Evolutionary conservation across 2,329 filamentous ascomycete genomes (phyloP).

Genomic region (Fusarium vanettenii): DNA sequence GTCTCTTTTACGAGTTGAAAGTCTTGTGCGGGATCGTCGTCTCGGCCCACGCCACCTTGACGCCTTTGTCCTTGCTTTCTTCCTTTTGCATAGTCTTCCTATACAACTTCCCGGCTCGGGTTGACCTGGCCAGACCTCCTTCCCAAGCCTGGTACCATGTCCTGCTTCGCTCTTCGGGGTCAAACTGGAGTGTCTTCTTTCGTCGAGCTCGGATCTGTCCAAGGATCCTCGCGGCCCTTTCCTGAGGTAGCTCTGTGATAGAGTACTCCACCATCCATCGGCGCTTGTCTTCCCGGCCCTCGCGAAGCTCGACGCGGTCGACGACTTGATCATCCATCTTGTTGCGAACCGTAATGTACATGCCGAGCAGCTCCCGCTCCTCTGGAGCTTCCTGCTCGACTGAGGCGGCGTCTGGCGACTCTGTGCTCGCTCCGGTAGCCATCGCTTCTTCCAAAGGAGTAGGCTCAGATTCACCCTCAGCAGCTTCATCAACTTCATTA

Average conservation of each 20-base stretch:
- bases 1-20: not conserved
- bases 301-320: slow-evolving; percentile 61
- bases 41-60: slow-evolving; percentile 61
- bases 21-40: slow-evolving; percentile 23
- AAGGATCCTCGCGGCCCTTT: slow-evolving; percentile 65
- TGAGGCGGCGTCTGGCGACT: not conserved
- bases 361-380: slow-evolving; percentile 59
- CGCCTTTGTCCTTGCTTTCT: slow-evolving; percentile 58
- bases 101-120: slow-evolving; percentile 67
- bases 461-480: not conserved
- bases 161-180: slow-evolving; percentile 54
- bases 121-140: slow-evolving; percentile 55
- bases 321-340: slow-evolving; percentile 75
- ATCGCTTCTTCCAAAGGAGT: not conserved
- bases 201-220: slow-evolving; percentile 67
- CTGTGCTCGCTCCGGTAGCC: not conserved
- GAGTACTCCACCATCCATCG: slow-evolving; percentile 83
- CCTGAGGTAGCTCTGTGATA: slow-evolving; percentile 69
- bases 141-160: slow-evolving; percentile 61
- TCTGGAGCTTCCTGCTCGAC: not conserved
- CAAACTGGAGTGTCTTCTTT: slow-evolving; percentile 54
- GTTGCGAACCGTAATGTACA: slow-evolving; percentile 79
- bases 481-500: not conserved
- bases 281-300: not conserved
- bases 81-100: slow-evolving; percentile 65